These are phyloP conservation scores for Aureobasidium namibiae DNA, from an alignment of 2,329 filamentous ascomycete species.

Conservation along the genomic window DNA sequence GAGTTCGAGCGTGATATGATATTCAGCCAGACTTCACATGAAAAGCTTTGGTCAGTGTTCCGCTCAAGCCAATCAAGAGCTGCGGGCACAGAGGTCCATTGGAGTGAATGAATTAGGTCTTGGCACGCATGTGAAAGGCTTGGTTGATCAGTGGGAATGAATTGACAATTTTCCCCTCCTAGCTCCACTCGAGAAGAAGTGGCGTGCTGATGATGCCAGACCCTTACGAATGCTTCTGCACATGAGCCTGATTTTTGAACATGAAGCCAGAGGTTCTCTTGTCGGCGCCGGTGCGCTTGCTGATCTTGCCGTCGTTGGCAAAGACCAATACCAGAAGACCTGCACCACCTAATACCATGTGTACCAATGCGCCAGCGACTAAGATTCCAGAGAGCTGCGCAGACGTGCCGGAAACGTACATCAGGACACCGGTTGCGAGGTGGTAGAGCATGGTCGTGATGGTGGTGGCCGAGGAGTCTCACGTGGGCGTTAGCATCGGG, in stretches of 20 bases:
- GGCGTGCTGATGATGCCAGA: not conserved
- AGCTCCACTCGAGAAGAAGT: not conserved
- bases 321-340: constrained; percentile 58
- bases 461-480: constrained; percentile 53
- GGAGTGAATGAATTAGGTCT: not conserved
- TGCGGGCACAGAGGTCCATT: not conserved
- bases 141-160: not conserved
- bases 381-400: constrained; percentile 47
- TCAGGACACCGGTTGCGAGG: constrained; percentile 50
- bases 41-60: too few species aligned
- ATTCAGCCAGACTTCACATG: not conserved
- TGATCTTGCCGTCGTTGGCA: constrained; percentile 49
- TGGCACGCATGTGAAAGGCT: not conserved
- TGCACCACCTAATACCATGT: constrained; percentile 44
- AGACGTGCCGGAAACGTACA: constrained; percentile 55
- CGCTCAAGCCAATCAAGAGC: not conserved
- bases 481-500: not conserved
- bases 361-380: constrained; percentile 46
- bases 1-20: not conserved
- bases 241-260: constrained; percentile 51
- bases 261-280: constrained; percentile 57
- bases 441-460: constrained; percentile 62
- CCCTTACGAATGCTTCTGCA: constrained; percentile 34
- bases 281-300: constrained; percentile 54
- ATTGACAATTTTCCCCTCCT: not conserved